Evolutionary conservation across 352 stramenopile genomes (phyloP), one percentile per base, ranked within the genome.

Genomic region (Phytophthora capsici): DNA sequence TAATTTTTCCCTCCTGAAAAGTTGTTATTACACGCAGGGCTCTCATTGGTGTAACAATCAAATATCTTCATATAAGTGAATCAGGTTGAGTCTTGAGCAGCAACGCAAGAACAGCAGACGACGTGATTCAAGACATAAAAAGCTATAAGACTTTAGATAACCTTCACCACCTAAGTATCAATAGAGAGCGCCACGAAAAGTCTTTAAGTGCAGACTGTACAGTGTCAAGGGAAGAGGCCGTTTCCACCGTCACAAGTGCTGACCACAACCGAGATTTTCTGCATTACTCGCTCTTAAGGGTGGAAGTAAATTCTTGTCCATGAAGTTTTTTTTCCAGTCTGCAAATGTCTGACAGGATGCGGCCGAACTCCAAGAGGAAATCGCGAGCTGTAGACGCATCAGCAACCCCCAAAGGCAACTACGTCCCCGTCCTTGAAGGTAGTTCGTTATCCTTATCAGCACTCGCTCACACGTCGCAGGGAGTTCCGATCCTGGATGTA

Each of bases 381-480:
- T 38, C 44, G 2, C 56, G 63, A 22, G 46, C 47, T 16, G 28
- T 63, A 9, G 56, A 69, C 8, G 4, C 26, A 6, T 16, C 37
- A 1, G 34, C 55, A 4, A 69, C 67, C 6, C 63, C 63, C 7
- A 73, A 69, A 23, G 32, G 37, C 25, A 68, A 48, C 26, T 67
- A 57, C 17, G 65, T 76, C 8, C 68, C 68, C 3, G 68, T 76
- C 17, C 68, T 76, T 28, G 68, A 76, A 63, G 63, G 50, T 14
- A 71, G 50, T 46, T 30, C 50, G 17, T 49, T 69, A 26, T 69
- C 57, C 2, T 69, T 47, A 53, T 66, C 52, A 0, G 53, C 63
- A 2, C 58, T 63, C 16, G 23, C 19, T 16, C 56, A 68, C 6
- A 69, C 44, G 12, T 49, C 59, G 12, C 30, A 75, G 19, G 62